Evolutionary conservation across 2,329 filamentous ascomycete species (phyloP).

Genomic region (Aspergillus glaucus): DNA sequence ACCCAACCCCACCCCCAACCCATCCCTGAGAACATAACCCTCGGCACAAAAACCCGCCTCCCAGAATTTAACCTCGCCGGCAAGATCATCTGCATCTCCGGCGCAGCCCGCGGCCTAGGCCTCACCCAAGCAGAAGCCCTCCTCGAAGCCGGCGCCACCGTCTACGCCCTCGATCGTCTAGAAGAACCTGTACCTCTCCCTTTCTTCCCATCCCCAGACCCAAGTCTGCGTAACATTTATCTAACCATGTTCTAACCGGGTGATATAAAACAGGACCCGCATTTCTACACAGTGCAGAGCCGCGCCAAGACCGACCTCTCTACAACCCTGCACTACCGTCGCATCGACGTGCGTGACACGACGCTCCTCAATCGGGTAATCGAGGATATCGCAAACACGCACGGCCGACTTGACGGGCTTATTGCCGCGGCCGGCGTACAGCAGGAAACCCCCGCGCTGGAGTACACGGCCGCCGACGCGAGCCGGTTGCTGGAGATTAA

Average conservation of each 20-base stretch:
- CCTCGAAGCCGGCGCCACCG: constrained; percentile 65
- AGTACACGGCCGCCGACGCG: constrained; percentile 61
- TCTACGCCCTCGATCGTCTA: constrained; percentile 41
- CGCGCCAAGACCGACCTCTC: constrained; percentile 58
- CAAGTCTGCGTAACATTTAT: neutral
- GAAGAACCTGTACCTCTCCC: constrained; percentile 28
- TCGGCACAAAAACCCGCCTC: constrained; percentile 38
- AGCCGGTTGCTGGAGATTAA: constrained; percentile 59
- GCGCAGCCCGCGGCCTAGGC: constrained; percentile 66
- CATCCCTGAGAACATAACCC: constrained; percentile 4
- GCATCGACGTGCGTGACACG: constrained; percentile 73
- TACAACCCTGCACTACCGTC: constrained; percentile 59
- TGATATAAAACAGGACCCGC: constrained; percentile 35
- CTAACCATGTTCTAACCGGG: neutral
- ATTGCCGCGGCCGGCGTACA: constrained; percentile 68
- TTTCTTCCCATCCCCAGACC: too few relatives aligned
- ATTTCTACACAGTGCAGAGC: constrained; percentile 60
- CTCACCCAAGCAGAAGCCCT: constrained; percentile 67
- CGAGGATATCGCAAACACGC: constrained; percentile 59
- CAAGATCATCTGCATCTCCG: constrained; percentile 66
- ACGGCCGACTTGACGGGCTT: constrained; percentile 71
- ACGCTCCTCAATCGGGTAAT: constrained; percentile 61
- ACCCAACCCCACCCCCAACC: too few relatives aligned
- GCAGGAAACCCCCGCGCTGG: constrained; percentile 74
- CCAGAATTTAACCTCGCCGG: constrained; percentile 70